Evolutionary conservation across 805 yeast genomes (phyloP).

Genomic region (Metschnikowia rubicola): DNA sequence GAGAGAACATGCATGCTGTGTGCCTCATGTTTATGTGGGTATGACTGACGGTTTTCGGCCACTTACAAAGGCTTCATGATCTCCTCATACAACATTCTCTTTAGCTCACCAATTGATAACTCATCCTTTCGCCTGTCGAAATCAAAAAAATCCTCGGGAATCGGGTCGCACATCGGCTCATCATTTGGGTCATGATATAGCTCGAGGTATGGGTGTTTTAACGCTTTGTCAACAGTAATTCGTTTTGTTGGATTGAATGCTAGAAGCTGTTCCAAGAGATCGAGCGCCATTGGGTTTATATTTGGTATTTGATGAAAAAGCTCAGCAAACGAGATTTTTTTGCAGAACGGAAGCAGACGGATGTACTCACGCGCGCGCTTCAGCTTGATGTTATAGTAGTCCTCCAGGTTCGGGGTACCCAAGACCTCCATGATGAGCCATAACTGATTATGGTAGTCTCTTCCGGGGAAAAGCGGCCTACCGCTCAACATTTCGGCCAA

Average conservation of each 20-base stretch:
- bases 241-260: conserved; percentile 70
- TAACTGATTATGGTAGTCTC: conserved; percentile 89
- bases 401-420: conserved; percentile 85
- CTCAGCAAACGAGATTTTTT: conserved; percentile 41
- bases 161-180: conserved; percentile 82
- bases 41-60: no score
- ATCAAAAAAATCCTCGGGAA: conserved; percentile 83
- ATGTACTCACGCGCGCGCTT: conserved; percentile 88
- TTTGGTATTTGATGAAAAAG: conserved; percentile 19
- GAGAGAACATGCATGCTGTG: no score
- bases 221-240: conserved; percentile 71
- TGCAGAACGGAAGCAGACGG: conserved; percentile 64
- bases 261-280: conserved; percentile 61
- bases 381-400: conserved; percentile 69
- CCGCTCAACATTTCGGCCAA: conserved; percentile 87
- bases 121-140: conserved; percentile 84
- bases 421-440: conserved; percentile 78
- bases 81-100: conserved; percentile 74
- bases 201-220: conserved; percentile 79
- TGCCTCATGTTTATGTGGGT: no score
- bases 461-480: conserved; percentile 87
- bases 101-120: conserved; percentile 70
- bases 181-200: conserved; percentile 94
- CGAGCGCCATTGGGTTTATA: conserved; percentile 46
- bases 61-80: conserved; percentile 55